Conservation (phyloP, 257 asterid species). For the Petrea volubilis region DNA sequence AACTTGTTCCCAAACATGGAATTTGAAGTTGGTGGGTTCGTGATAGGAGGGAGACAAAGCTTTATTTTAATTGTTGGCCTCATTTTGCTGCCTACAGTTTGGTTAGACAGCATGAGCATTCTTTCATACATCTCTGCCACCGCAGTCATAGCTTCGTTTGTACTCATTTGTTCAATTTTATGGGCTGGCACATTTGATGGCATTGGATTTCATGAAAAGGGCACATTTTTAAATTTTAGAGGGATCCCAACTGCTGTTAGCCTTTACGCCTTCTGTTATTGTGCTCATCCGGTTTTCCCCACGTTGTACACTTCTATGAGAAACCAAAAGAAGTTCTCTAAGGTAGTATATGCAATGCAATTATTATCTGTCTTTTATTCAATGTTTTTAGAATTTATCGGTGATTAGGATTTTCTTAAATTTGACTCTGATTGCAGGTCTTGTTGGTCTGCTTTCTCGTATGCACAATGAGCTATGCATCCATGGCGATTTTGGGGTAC, state of each 20-base stretch:
- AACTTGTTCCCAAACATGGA: slow-evolving; percentile 48
- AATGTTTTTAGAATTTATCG: not conserved
- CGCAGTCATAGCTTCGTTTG: slow-evolving; percentile 74
- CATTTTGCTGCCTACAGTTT: slow-evolving; percentile 65
- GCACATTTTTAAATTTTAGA: slow-evolving; percentile 34
- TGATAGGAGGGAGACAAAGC: slow-evolving; percentile 50
- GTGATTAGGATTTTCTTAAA: not conserved
- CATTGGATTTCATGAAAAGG: slow-evolving; percentile 60
- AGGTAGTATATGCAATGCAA: slow-evolving; percentile 42
- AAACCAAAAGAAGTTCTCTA: slow-evolving; percentile 66
- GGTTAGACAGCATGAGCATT: slow-evolving; percentile 68
- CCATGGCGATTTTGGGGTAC: slow-evolving; percentile 73
- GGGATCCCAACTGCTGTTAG: slow-evolving; percentile 82
- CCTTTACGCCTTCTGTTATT: slow-evolving; percentile 80
- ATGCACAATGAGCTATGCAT: slow-evolving; percentile 61
- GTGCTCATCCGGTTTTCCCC: slow-evolving; percentile 97
- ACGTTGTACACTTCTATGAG: slow-evolving; percentile 85
- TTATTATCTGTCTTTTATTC: not conserved
- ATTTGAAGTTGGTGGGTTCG: slow-evolving; percentile 33
- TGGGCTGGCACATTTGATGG: slow-evolving; percentile 68
- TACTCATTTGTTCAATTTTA: slow-evolving; percentile 59
- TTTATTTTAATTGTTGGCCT: slow-evolving; percentile 63
- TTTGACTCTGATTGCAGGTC: slow-evolving; percentile 50
- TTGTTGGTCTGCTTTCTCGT: slow-evolving; percentile 63
- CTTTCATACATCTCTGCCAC: slow-evolving; percentile 81